Conservation (phyloP, 2,329 filamentous ascomycete species). For the Trichocomaceae sp. region DNA sequence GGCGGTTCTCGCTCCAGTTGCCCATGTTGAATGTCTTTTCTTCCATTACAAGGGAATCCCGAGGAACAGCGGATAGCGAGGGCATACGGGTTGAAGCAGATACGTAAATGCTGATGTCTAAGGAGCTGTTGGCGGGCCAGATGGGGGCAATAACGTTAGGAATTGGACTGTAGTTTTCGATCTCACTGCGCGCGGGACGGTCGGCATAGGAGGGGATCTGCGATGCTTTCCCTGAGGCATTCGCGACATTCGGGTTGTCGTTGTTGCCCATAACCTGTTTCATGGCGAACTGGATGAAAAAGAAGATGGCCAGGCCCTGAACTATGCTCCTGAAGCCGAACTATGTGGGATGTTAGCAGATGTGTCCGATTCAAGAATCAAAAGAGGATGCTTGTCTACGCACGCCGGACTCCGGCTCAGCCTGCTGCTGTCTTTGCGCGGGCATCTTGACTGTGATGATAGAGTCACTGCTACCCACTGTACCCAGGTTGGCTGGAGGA, state of each 20-base stretch:
- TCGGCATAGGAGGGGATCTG: constrained; percentile 58
- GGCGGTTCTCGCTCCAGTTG: constrained; percentile 70
- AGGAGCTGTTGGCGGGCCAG: constrained; percentile 69
- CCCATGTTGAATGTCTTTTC: constrained; percentile 76
- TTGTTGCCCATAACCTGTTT: constrained; percentile 48
- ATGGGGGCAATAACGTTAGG: constrained; percentile 74
- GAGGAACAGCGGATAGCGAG: constrained; percentile 55
- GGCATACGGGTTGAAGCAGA: constrained; percentile 66
- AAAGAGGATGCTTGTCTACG: not conserved
- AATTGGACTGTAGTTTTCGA: constrained; percentile 41
- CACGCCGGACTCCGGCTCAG: constrained; percentile 24
- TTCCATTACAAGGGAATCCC: constrained; percentile 65
- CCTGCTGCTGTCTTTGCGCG: constrained; percentile 33
- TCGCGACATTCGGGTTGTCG: constrained; percentile 21
- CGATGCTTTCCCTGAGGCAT: constrained; percentile 17
- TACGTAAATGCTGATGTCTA: constrained; percentile 82
- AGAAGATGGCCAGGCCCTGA: constrained; percentile 55
- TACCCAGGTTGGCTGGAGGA: constrained; percentile 11
- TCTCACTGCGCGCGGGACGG: constrained; percentile 48
- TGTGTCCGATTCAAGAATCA: constrained; percentile 18
- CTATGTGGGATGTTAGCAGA: constrained; percentile 22
- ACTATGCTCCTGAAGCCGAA: constrained; percentile 39
- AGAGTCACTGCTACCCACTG: too few relatives aligned
- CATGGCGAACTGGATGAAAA: constrained; percentile 52
- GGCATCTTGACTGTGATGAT: constrained; percentile 27